These are phyloP conservation scores for Heterobasidion irregulare DNA, from an alignment of 1,284 basidiomycete genomes.

Conservation along the genomic window DNA sequence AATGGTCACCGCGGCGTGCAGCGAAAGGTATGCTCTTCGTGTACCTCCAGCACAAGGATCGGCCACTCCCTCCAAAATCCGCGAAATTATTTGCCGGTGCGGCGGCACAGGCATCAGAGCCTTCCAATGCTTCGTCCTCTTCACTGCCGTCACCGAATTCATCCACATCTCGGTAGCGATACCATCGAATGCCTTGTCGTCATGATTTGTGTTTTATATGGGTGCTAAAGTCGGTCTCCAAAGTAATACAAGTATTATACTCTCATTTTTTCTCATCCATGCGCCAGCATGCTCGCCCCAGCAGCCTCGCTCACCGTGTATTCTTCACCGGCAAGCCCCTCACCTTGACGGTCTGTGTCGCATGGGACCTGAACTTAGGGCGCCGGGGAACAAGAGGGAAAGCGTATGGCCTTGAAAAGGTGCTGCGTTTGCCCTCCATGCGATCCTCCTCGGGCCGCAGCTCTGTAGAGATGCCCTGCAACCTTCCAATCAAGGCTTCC, in stretches of 20 bases:
- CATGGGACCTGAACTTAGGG: constrained; percentile 16
- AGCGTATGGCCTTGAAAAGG: constrained; percentile 20
- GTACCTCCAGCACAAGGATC: constrained; percentile 31
- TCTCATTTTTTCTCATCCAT: neutral
- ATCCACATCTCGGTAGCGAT: too few species aligned
- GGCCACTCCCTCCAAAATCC: constrained; percentile 11
- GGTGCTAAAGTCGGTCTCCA: too few species aligned
- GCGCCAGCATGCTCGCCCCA: neutral
- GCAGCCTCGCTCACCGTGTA: neutral
- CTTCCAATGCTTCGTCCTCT: neutral
- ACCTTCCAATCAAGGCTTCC: constrained; percentile 34
- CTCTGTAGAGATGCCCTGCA: constrained; percentile 1
- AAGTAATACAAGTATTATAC: too few species aligned
- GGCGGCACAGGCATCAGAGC: neutral
- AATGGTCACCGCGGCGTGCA: constrained; percentile 40
- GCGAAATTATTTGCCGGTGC: neutral
- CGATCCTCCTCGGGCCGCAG: neutral
- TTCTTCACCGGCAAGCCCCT: constrained; percentile 28
- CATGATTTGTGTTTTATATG: too few species aligned
- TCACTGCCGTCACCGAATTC: too few species aligned
- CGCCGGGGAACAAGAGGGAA: constrained; percentile 18
- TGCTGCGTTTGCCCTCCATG: neutral
- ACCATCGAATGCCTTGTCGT: too few species aligned
- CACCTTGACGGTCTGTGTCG: constrained; percentile 25
- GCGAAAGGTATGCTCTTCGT: constrained; percentile 29